These are phyloP conservation scores for Hawksworthiomyces lignivorus DNA, from an alignment of 2,329 filamentous ascomycete genomes.

Conservation along the genomic window DNA sequence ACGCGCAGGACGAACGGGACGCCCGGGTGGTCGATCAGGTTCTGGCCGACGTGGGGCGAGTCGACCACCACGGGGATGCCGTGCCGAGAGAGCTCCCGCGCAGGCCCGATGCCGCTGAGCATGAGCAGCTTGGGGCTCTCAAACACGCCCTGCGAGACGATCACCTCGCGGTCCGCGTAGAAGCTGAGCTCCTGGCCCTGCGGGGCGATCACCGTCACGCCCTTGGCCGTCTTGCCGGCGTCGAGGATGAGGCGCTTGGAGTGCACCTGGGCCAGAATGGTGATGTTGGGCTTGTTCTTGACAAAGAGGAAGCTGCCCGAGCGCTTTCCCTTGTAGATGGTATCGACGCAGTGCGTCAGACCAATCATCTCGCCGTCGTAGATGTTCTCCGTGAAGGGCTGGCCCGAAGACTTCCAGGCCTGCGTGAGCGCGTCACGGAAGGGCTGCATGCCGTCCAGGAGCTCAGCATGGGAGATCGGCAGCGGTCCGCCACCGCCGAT, in stretches of 20 bases:
- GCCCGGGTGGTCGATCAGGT: conserved; percentile 55
- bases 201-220: conserved; percentile 38
- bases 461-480: conserved; percentile 45
- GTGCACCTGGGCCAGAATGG: conserved; percentile 37
- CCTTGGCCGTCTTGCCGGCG: conserved; percentile 28
- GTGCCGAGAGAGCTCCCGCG: conserved; percentile 41
- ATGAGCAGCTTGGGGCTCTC: conserved; percentile 59
- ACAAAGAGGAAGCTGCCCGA: conserved; percentile 45
- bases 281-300: conserved; percentile 46
- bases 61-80: conserved; percentile 47
- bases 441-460: conserved; percentile 41
- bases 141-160: conserved; percentile 45
- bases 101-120: conserved; percentile 55
- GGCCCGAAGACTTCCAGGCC: conserved; percentile 47
- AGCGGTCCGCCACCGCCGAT: conserved; percentile 46
- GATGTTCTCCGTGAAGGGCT: conserved; percentile 44
- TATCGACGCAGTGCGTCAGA: conserved; percentile 44
- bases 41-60: conserved; percentile 55
- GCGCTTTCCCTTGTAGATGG: conserved; percentile 50
- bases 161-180: conserved; percentile 40
- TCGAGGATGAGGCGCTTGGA: conserved; percentile 45
- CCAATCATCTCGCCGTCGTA: conserved; percentile 48
- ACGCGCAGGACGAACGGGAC: conserved; percentile 41
- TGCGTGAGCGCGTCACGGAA: conserved; percentile 43
- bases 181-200: conserved; percentile 35